These are phyloP conservation scores for Psidium friedrichsthalianum DNA, from an alignment of 345 rosid species.

Conservation along the genomic window DNA sequence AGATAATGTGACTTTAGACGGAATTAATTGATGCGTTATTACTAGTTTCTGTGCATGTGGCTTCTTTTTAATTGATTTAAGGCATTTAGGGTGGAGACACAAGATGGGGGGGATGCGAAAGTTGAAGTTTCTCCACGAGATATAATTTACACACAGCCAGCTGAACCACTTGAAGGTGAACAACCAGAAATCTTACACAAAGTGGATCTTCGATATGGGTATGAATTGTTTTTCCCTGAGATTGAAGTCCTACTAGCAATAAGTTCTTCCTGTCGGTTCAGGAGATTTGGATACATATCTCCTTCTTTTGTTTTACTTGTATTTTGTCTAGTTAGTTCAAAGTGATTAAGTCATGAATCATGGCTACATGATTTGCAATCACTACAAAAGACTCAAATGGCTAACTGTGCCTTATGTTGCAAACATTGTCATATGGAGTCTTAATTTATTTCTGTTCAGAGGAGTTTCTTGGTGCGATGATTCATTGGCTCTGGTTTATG, in stretches of 20 bases:
- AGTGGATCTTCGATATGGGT: slow-evolving; percentile 98
- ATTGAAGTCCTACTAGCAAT: not conserved
- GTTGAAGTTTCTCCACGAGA: slow-evolving; percentile 95
- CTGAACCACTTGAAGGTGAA: slow-evolving; percentile 64
- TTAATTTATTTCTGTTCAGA: slow-evolving; percentile 23
- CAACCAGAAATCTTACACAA: slow-evolving; percentile 74
- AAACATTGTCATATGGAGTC: not conserved
- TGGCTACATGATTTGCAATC: not conserved
- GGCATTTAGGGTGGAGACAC: slow-evolving; percentile 86
- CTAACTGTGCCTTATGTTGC: not conserved
- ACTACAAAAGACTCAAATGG: not conserved
- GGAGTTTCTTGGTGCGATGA: slow-evolving; percentile 97
- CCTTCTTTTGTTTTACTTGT: not conserved
- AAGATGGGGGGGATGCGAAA: slow-evolving; percentile 96
- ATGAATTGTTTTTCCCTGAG: slow-evolving; percentile 6
- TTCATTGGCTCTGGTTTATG: slow-evolving; percentile 79
- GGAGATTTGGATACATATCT: not conserved
- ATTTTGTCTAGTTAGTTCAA: not conserved
- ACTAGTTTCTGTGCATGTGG: not conserved
- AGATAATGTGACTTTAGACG: not conserved
- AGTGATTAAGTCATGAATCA: not conserved
- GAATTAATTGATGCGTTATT: not conserved
- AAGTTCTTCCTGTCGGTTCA: not conserved
- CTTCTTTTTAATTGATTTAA: not conserved
- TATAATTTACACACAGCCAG: slow-evolving; percentile 67